Evolutionary conservation across 106 monocot species (phyloP), one percentile per base, ranked within the genome.

Genomic region (Dendrobium nobile): DNA sequence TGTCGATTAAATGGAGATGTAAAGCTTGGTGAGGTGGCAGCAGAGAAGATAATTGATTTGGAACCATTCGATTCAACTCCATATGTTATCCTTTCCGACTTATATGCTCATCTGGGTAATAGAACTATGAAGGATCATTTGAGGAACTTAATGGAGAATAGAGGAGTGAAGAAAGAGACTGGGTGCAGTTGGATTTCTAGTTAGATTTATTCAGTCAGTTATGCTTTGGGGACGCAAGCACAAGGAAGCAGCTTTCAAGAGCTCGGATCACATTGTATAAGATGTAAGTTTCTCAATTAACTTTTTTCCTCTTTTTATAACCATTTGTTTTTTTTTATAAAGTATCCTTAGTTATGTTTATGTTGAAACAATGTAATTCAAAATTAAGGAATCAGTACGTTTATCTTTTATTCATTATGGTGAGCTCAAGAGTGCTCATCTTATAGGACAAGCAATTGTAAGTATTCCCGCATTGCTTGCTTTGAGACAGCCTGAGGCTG

Each of bases 121-220:
- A 54, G 73, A 78, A 44, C 43, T 6, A 42, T 15, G 51, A 84
- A 87, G 67, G 47, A 54, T 47, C 51, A 77, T 51, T 9, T 84
- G 67, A 84, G 84, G 78, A 81, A 75, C 67, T 18, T 78, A 67
- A 87, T 84, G 84, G 73, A 78, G n/a, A 75, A 81, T n/a, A 79
- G 67, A 48, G 68, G 81, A 42, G 75, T 87, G 27, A 81, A 84
- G 79, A 87, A 87, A 44, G 81, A 73, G 65, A 73, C 73, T 78
- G 87, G 84, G 61, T 67, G 47, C 74, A 84, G 87, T 77, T 87
- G 87, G 87, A 81, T 84, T 78, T 76, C 5, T 17, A 70, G 58
- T 28, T 84, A 74, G 79, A 54, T 54, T 47, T 73, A 18, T 72
- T 51, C 41, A 31, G 58, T 31, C 16, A 27, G 54, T 24, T 27